A percentile compares a stretch with the other conserved stretches of the same genome.
Conservation (phyloP, 371 early-diverging fungal species). For the Circinella minor region DNA sequence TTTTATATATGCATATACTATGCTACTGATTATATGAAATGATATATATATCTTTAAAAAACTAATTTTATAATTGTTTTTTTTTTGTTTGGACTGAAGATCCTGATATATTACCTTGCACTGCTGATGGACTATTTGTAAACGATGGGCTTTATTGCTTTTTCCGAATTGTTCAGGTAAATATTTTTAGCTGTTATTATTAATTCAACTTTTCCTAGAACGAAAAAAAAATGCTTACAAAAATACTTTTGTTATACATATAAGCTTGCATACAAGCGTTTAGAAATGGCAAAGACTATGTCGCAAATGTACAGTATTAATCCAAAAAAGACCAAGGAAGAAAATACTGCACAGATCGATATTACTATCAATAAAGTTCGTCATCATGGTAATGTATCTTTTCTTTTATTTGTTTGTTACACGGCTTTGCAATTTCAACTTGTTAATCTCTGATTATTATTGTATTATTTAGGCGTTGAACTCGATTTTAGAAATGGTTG, state of each 20-base stretch:
- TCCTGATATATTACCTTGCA: background rate
- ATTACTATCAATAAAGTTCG: constrained; percentile 48
- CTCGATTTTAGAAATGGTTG: constrained; percentile 64
- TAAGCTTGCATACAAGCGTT: constrained; percentile 80
- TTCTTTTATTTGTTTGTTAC: background rate
- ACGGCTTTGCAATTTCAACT: too few relatives aligned
- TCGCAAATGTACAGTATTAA: constrained; percentile 62
- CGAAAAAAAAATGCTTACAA: background rate
- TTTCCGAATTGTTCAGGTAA: constrained; percentile 83
- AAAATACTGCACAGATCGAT: constrained; percentile 75
- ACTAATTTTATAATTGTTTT: background rate
- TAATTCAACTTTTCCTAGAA: background rate
- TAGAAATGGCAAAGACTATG: constrained; percentile 77
- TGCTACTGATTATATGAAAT: too few relatives aligned
- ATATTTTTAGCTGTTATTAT: background rate
- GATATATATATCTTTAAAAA: too few relatives aligned
- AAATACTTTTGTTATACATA: background rate
- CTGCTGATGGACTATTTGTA: constrained; percentile 62
- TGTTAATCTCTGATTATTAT: background rate
- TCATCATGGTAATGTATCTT: constrained; percentile 5
- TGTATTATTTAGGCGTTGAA: constrained; percentile 26
- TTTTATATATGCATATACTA: background rate
- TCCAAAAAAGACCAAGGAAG: constrained; percentile 58
- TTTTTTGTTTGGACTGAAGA: background rate
- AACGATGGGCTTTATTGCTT: constrained; percentile 86